Evolutionary conservation across 2,329 filamentous ascomycete species (phyloP), one percentile per base, ranked within the genome.

Genomic region (Penicillium capsulatum): DNA sequence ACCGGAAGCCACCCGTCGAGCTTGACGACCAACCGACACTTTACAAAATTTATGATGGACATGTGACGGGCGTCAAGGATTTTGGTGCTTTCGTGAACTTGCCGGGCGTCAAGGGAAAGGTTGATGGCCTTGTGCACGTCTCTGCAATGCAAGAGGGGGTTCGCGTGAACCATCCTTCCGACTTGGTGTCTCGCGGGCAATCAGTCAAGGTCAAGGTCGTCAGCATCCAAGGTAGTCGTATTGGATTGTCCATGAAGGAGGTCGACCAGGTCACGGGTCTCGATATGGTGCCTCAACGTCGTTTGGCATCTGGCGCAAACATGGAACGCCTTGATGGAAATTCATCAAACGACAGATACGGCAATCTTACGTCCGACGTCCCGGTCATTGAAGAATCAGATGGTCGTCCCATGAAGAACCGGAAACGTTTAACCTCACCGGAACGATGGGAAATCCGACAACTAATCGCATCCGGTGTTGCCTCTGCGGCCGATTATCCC

Each of bases 401-500:
- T 33, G 71, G 73, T 28, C 71, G 72, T 6, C 74, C 72, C 1
- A 70, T 74, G 50, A 77, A 74, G 31, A 83, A 83, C 39, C 88
- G 86, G 63, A 98, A 98, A 71, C 78, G 92, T 36, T 83, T 97
- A 83, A 97, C 91, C 0, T 96, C 91, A 10, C 92, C 92, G 1
- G 92, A 98, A 61, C 75, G 92, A 59, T 98, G 92, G 91, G 92
- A 98, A 63, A 96, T 98, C 47, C 81, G 91, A 47, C 92, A 98
- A 60, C 74, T 98, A 36, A 97, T 98, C 58, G 89, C 91, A 3
- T 95, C 92, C 3, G 92, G 94, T 31, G 91, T 94, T 7, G 84
- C 88, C 13, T 94, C 92, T 54, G 90, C 88, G 0, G 86, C 86
- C 0, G 91, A 97, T 54, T 96, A 95, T 60, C 92, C 92, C 1